Evolutionary conservation across 78 protist species (phyloP).

Genomic region (Dictyostelium brefeldianum): DNA sequence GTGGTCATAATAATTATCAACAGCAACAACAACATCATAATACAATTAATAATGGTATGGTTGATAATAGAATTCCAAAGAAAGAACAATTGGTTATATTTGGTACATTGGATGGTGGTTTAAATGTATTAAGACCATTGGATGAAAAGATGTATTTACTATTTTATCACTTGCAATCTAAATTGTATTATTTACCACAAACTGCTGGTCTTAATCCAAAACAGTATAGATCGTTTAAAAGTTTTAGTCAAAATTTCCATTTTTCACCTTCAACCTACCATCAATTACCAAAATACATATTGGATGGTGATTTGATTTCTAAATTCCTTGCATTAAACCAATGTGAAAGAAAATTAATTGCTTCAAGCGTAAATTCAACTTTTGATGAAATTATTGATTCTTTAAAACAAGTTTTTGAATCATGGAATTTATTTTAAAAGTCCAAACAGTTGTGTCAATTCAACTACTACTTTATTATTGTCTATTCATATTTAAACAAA

Average conservation of each 20-base stretch:
- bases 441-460: too few species aligned
- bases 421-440: slow-evolving; percentile 36
- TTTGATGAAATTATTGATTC: slow-evolving; percentile 23
- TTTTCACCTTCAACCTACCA: slow-evolving; percentile 24
- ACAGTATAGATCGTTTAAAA: slow-evolving; percentile 21
- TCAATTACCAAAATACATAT: slow-evolving; percentile 14
- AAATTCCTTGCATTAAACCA: background rate
- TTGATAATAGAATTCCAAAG: background rate
- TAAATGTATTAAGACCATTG: slow-evolving; percentile 61
- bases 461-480: too few species aligned
- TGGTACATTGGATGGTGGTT: slow-evolving; percentile 83
- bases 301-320: slow-evolving; percentile 73
- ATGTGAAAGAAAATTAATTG: slow-evolving; percentile 21
- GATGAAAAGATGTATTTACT: slow-evolving; percentile 14
- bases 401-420: background rate
- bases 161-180: slow-evolving; percentile 39
- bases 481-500: too few species aligned
- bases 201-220: slow-evolving; percentile 78
- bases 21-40: background rate
- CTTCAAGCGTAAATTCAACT: slow-evolving; percentile 10
- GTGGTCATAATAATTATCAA: background rate
- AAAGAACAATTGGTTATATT: slow-evolving; percentile 26
- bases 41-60: background rate
- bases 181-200: slow-evolving; percentile 61
- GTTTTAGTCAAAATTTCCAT: slow-evolving; percentile 32